Conservation (phyloP, 371 early-diverging fungal species). For the Mortierella sp. region DNA sequence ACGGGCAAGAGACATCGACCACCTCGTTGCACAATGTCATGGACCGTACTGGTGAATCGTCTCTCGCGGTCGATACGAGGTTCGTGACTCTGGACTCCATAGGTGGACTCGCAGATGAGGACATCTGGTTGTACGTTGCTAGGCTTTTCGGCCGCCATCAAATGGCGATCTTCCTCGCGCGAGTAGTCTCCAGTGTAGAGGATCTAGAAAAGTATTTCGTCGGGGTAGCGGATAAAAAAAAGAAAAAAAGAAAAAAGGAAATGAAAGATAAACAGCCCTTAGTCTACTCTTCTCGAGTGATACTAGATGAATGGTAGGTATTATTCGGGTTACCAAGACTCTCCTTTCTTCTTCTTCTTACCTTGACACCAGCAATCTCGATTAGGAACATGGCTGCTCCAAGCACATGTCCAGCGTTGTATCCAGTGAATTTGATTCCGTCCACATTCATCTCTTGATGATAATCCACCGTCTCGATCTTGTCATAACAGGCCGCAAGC, state of each 20-base stretch:
- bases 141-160: slow-evolving; percentile 99
- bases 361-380: slow-evolving; percentile 96
- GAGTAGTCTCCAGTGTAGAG: slow-evolving; percentile 99
- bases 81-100: slow-evolving; percentile 98
- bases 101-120: slow-evolving; percentile 98
- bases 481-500: slow-evolving; percentile 89
- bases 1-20: slow-evolving; percentile 99
- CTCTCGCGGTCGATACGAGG: slow-evolving; percentile 97
- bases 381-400: slow-evolving; percentile 99
- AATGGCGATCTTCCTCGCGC: slow-evolving; percentile 99
- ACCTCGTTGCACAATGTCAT: slow-evolving; percentile 95
- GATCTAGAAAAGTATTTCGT: slow-evolving; percentile 53
- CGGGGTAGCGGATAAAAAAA: background rate
- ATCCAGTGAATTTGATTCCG: slow-evolving; percentile 97
- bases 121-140: slow-evolving; percentile 87
- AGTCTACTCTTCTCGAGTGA: too few relatives aligned
- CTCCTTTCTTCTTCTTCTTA: slow-evolving; percentile 18
- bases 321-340: background rate
- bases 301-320: too few relatives aligned
- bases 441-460: slow-evolving; percentile 98
- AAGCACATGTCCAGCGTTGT: slow-evolving; percentile 99
- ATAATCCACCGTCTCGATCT: slow-evolving; percentile 98
- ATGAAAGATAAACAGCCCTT: background rate
- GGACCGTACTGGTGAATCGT: slow-evolving; percentile 92
- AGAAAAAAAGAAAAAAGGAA: background rate